phyloP scores from a whole-genome alignment of 192 early-diverging fungal species.

The Linnemannia zychae region DNA sequence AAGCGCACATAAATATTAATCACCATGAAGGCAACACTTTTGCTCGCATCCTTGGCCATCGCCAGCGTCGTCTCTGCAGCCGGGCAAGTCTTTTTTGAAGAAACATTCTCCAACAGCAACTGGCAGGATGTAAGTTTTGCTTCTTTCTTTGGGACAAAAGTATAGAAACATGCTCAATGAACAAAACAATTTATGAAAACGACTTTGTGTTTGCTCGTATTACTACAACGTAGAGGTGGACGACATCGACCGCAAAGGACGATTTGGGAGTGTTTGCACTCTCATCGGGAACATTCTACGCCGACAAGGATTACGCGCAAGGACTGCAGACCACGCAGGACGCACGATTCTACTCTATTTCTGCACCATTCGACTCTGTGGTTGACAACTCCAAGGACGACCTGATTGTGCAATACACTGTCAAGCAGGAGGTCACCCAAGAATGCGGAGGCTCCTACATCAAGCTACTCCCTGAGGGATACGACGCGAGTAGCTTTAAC shows the following conservation, averaged over 20 bases:
- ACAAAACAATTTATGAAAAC: too few relatives aligned
- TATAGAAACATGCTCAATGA: background rate
- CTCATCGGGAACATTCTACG: slow-evolving; percentile 79
- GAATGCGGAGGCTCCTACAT: slow-evolving; percentile 96
- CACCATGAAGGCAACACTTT: slow-evolving; percentile 53
- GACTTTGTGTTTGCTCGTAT: slow-evolving; percentile 11
- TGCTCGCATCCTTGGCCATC: slow-evolving; percentile 53
- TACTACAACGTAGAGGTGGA: slow-evolving; percentile 69
- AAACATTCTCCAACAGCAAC: slow-evolving; percentile 79
- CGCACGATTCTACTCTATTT: slow-evolving; percentile 86
- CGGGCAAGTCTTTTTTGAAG: slow-evolving; percentile 77
- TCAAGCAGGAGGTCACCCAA: slow-evolving; percentile 91
- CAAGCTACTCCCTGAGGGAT: slow-evolving; percentile 84
- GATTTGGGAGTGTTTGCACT: slow-evolving; percentile 84
- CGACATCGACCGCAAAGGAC: slow-evolving; percentile 69
- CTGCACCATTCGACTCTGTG: slow-evolving; percentile 76
- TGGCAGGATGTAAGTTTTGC: slow-evolving; percentile 65
- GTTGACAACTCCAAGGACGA: slow-evolving; percentile 89
- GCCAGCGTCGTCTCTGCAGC: slow-evolving; percentile 51
- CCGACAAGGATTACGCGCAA: slow-evolving; percentile 72
- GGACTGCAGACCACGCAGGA: slow-evolving; percentile 88
- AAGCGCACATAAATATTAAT: slow-evolving; percentile 15
- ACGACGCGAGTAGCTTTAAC: slow-evolving; percentile 82
- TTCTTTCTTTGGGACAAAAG: background rate
- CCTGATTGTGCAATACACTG: slow-evolving; percentile 88